Evolutionary conservation across 495 filamentous ascomycete species (phyloP).

Genomic region (Neurospora sp.): DNA sequence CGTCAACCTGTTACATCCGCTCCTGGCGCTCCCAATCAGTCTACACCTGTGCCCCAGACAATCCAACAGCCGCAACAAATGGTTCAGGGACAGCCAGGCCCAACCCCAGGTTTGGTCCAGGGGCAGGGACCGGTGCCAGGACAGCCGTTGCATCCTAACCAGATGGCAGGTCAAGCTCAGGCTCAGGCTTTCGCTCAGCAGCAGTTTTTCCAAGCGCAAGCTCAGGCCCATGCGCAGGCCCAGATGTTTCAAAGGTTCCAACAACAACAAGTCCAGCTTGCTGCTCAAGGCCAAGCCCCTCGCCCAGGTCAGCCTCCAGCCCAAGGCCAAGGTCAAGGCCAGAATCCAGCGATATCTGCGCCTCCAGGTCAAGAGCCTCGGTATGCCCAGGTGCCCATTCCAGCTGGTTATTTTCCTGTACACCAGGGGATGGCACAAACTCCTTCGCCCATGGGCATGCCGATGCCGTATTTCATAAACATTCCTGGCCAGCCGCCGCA

Average conservation of each 20-base stretch:
- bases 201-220: background rate
- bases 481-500: constrained; percentile 9
- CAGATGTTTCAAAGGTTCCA: background rate
- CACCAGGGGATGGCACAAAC: background rate
- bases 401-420: constrained; percentile 23
- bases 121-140: background rate
- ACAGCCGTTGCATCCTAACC: background rate
- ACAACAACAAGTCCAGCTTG: background rate
- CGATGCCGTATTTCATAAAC: constrained; percentile 29
- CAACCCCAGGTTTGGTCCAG: background rate
- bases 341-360: background rate
- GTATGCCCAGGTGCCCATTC: constrained; percentile 39
- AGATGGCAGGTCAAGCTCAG: background rate
- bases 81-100: background rate
- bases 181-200: background rate
- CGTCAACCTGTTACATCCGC: constrained; percentile 1
- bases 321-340: background rate
- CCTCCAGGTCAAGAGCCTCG: constrained; percentile 20
- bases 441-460: constrained; percentile 25
- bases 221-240: background rate
- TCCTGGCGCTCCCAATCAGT: background rate
- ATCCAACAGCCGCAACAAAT: background rate
- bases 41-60: background rate
- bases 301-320: background rate
- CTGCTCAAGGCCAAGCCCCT: constrained; percentile 2